Evolutionary conservation across 1,139 yeast species (phyloP).

Genomic region (Eremothecium gossypii): DNA sequence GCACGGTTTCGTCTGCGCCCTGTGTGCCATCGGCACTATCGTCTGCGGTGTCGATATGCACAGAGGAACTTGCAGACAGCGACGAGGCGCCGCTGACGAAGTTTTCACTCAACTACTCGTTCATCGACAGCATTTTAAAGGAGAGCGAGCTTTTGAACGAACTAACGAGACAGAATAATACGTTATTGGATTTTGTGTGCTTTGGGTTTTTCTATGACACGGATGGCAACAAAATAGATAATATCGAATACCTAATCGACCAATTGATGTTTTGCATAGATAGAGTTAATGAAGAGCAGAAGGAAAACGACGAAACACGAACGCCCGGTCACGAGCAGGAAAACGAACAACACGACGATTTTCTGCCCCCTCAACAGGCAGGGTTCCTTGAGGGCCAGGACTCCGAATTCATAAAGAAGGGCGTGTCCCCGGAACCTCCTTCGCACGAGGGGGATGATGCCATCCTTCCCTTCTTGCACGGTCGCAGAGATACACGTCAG

Average conservation of each 20-base stretch:
- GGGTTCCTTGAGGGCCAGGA: constrained; percentile 9
- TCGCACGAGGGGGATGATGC: constrained; percentile 11
- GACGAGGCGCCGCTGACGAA: constrained; percentile 9
- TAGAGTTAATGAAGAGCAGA: constrained; percentile 9
- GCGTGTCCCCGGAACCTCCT: constrained; percentile 5
- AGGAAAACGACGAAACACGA: neutral
- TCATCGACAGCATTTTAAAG: constrained; percentile 63
- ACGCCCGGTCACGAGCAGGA: constrained; percentile 5
- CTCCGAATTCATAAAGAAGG: neutral
- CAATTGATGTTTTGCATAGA: constrained; percentile 19
- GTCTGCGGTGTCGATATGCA: constrained; percentile 9
- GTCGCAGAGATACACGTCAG: constrained; percentile 5
- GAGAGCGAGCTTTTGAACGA: constrained; percentile 47
- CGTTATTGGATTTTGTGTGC: constrained; percentile 42
- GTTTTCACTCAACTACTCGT: constrained; percentile 46
- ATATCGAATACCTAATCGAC: constrained; percentile 29
- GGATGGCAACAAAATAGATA: constrained; percentile 34
- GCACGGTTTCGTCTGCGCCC: neutral
- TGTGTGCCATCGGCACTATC: constrained; percentile 3
- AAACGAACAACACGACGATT: constrained; percentile 5
- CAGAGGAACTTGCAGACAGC: constrained; percentile 11
- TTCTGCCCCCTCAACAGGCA: constrained; percentile 12
- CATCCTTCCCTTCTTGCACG: constrained; percentile 8
- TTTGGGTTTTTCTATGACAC: constrained; percentile 32
- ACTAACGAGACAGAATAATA: constrained; percentile 37